Conservation (phyloP, 2,329 filamentous ascomycete species). For the Rhynchosporium secalis region DNA sequence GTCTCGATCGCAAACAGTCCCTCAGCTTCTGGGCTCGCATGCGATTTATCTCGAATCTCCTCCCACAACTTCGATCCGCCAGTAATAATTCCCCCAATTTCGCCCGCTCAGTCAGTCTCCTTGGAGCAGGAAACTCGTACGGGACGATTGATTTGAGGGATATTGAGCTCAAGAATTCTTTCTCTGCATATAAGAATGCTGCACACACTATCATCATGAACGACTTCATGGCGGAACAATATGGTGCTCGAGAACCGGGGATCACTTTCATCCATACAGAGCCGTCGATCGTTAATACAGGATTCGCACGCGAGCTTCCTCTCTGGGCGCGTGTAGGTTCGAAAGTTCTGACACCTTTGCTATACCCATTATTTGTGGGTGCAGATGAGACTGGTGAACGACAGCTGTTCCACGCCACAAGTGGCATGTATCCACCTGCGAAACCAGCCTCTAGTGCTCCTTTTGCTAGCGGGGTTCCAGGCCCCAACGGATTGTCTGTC, state of each 20-base stretch:
- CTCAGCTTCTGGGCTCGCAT: constrained; percentile 56
- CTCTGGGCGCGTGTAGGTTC: constrained; percentile 24
- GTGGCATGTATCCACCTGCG: constrained; percentile 33
- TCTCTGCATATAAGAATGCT: constrained; percentile 27
- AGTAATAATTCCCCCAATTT: constrained; percentile 44
- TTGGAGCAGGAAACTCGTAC: constrained; percentile 54
- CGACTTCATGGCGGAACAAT: constrained; percentile 52
- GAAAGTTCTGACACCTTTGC: constrained; percentile 24
- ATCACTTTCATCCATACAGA: constrained; percentile 52
- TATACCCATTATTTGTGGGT: constrained; percentile 22
- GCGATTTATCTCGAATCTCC: constrained; percentile 56
- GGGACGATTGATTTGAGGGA: constrained; percentile 47
- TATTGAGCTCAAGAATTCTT: constrained; percentile 37
- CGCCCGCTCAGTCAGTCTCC: constrained; percentile 56
- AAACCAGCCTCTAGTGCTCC: constrained; percentile 19
- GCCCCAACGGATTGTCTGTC: constrained; percentile 21
- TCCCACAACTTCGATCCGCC: constrained; percentile 49
- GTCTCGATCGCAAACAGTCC: constrained; percentile 34
- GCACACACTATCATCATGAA: constrained; percentile 39
- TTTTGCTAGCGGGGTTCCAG: constrained; percentile 25
- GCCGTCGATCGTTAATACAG: constrained; percentile 50
- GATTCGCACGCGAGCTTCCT: constrained; percentile 41
- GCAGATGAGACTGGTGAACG: constrained; percentile 34
- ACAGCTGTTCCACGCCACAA: constrained; percentile 37
- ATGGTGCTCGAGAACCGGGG: constrained; percentile 48